Percentiles rank a stretch among this genome's conserved stretches.
Evolutionary conservation across 257 asterid genomes (phyloP).

Genomic region (Petunia axillaris): DNA sequence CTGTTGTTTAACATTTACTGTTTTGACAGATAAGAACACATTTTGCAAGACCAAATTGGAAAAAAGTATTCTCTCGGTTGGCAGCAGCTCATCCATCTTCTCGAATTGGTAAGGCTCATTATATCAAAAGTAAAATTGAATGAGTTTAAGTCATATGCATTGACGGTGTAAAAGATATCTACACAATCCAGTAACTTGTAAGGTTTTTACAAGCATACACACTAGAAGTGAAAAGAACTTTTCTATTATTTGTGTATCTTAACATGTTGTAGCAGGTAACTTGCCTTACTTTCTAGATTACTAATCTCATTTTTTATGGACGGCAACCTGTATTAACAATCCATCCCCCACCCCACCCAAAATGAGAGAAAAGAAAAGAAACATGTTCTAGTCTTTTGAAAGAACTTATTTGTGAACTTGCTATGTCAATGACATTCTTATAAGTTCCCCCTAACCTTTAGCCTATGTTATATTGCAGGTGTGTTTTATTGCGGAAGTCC

Average conservation of each 20-base stretch:
- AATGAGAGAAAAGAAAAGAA: too few relatives aligned
- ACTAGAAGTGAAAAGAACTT: too few relatives aligned
- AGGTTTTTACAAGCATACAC: too few relatives aligned
- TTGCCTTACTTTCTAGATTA: not conserved
- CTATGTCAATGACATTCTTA: too few relatives aligned
- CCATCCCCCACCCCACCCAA: too few relatives aligned
- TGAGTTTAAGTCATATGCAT: too few relatives aligned
- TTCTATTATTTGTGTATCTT: too few relatives aligned
- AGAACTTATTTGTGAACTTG: not conserved
- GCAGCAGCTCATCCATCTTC: conserved; percentile 59
- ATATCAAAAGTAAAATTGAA: too few relatives aligned
- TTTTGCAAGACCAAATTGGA: conserved; percentile 97
- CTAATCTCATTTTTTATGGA: not conserved
- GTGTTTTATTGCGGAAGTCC: conserved; percentile 94
- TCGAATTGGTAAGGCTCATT: conserved; percentile 57
- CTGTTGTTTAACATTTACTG: not conserved
- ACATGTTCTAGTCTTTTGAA: not conserved
- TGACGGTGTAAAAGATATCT: too few relatives aligned
- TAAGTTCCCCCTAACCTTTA: not conserved
- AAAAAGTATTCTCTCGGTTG: conserved; percentile 65
- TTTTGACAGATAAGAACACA: conserved; percentile 75
- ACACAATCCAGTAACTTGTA: too few relatives aligned
- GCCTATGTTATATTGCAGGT: conserved; percentile 47
- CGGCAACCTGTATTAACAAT: not conserved
- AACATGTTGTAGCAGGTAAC: too few relatives aligned